phyloP scores from a whole-genome alignment of 768 basidiomycete genomes.

The Dentipellis fragilis region DNA sequence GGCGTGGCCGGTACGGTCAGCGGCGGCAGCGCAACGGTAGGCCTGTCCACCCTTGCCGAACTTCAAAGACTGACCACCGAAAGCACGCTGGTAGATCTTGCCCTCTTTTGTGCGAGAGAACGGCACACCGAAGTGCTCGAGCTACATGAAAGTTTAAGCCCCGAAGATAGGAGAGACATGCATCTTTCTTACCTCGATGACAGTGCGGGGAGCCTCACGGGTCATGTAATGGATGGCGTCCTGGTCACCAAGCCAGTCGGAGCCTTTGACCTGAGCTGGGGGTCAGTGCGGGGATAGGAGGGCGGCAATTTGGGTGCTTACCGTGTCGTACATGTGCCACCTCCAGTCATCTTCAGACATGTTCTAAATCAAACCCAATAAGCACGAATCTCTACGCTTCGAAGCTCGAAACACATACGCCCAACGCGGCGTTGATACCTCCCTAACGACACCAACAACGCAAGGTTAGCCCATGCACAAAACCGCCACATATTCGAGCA shows the following conservation, averaged over 20 bases:
- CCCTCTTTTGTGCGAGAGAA: conserved; percentile 98
- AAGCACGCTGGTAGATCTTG: conserved; percentile 99
- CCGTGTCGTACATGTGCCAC: conserved; percentile 98
- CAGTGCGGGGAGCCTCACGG: conserved; percentile 88
- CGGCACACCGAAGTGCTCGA: conserved; percentile 97
- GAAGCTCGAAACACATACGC: conserved; percentile 40
- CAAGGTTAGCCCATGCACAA: background rate
- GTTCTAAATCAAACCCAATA: conserved; percentile 42
- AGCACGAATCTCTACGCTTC: background rate
- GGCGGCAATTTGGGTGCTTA: conserved; percentile 25
- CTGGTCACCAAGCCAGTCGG: conserved; percentile 99
- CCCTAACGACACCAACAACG: conserved; percentile 38
- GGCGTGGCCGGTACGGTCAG: conserved; percentile 97
- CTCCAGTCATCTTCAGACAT: conserved; percentile 99
- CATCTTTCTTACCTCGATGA: conserved; percentile 61
- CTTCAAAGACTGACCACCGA: conserved; percentile 95
- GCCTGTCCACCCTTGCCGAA: conserved; percentile 98
- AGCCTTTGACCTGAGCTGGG: conserved; percentile 84
- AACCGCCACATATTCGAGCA: conserved; percentile 11
- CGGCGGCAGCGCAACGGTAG: conserved; percentile 96
- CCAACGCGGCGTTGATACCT: conserved; percentile 96
- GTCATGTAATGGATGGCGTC: conserved; percentile 99
- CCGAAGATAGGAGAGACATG: background rate
- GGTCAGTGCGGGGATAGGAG: background rate
- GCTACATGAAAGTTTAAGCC: conserved; percentile 45